Evolutionary conservation across 345 rosid species (phyloP), one percentile per base, ranked within the genome.

Genomic region (Populus deltoides): DNA sequence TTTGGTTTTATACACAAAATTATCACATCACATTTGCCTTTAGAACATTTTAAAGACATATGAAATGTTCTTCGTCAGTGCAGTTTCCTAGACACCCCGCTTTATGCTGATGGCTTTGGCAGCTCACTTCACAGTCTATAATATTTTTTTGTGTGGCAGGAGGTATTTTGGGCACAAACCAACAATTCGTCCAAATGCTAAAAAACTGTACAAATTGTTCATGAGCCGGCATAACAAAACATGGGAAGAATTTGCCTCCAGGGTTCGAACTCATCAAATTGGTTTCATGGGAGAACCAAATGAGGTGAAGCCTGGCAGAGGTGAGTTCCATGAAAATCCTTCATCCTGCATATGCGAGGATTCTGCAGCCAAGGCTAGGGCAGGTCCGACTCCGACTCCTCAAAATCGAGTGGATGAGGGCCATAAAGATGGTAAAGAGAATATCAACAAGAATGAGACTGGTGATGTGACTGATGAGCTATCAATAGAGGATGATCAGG

Each of bases 221-320:
- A 75, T 83, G 87, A 83, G 81, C 81, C 86, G 92, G 77, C 81
- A 84, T 24, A 93, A 88, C 83, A 88, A 87, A 90, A 87, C 94
- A 70, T 93, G 98, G 98, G 93, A 89, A 71, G 95, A 90, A 77
- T 94, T 93, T 86, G 80, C 93, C 5, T 89, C 89, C 0, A 90
- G 75, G 80, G 89, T 94, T 59, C 81, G 82, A 53, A 78, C 75
- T 43, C 75, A 76, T 79, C 98, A 94, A 82, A 84, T 84, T 51
- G 98, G 98, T 16, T 92, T 89, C 90, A 90, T 92, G 95, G 98
- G 98, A 78, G 94, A 84, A 66, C 92, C 98, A 77, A 88, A 90
- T 51, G 98, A 93, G 83, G 77, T 84, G 72, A 94, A 86, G 80
- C 93, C 92, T 36, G 97, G 92, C 38, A 83, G 80, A 20, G 98